Evolutionary conservation across 345 rosid genomes (phyloP).

Genomic region (Pugionium cornutum): DNA sequence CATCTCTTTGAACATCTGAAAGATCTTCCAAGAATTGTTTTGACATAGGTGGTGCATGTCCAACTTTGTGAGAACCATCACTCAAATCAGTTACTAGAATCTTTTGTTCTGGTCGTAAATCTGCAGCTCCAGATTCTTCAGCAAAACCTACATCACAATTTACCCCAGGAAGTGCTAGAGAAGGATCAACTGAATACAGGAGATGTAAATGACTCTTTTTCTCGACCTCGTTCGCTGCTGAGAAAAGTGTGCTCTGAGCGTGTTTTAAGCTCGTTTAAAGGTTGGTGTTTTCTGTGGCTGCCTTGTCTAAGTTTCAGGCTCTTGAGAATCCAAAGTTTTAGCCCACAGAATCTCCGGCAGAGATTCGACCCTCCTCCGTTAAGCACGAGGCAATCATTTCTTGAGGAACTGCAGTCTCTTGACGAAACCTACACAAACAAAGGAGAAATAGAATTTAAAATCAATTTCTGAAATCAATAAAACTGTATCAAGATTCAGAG

Average conservation of each 20-base stretch:
- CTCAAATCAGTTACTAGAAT: conserved; percentile 19
- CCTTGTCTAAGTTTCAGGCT: conserved; percentile 42
- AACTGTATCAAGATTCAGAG: conserved; percentile 5
- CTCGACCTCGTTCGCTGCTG: conserved; percentile 35
- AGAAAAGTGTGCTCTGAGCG: conserved; percentile 42
- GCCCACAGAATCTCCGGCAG: conserved; percentile 49
- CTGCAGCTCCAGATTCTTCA: conserved; percentile 25
- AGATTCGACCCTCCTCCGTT: conserved; percentile 45
- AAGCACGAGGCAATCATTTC: conserved; percentile 40
- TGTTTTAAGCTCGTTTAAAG: conserved; percentile 41
- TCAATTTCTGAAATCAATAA: conserved; percentile 1
- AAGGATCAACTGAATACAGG: not conserved
- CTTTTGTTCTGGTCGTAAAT: conserved; percentile 31
- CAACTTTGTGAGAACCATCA: conserved; percentile 20
- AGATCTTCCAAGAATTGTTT: conserved; percentile 32
- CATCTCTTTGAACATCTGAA: conserved; percentile 36
- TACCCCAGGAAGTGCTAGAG: not conserved
- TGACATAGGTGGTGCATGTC: conserved; percentile 2
- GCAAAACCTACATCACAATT: conserved; percentile 31
- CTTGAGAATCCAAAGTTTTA: conserved; percentile 48
- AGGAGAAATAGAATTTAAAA: conserved; percentile 2
- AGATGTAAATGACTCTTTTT: conserved; percentile 23
- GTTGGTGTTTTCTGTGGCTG: conserved; percentile 33
- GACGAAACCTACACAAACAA: conserved; percentile 42
- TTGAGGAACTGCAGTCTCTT: conserved; percentile 31